Evolutionary conservation across 805 yeast genomes (phyloP).

Genomic region (Metschnikowia picachoensis): DNA sequence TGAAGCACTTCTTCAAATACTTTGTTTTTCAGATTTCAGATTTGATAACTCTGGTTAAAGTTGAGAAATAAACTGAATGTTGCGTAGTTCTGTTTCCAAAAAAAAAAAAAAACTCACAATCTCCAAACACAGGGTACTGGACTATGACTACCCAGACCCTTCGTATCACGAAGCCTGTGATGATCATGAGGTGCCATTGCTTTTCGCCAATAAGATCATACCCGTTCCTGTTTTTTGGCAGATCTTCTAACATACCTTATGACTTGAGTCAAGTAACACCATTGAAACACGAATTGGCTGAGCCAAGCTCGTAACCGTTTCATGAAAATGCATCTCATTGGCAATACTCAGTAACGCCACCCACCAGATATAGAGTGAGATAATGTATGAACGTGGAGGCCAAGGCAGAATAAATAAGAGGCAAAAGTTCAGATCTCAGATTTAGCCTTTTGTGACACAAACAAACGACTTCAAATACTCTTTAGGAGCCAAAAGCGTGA

Average conservation of each 20-base stretch:
- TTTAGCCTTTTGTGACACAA: conserved; percentile 44
- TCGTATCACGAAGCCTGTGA: conserved; percentile 54
- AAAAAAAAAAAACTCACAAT: conserved; percentile 24
- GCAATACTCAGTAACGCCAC: conserved; percentile 49
- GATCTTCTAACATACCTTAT: not conserved
- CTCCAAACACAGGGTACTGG: conserved; percentile 44
- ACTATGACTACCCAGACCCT: conserved; percentile 59
- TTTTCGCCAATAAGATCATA: conserved; percentile 66
- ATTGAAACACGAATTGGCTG: conserved; percentile 3
- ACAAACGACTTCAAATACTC: conserved; percentile 38
- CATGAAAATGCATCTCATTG: conserved; percentile 21
- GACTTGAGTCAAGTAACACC: not conserved
- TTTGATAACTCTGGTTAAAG: too few species aligned
- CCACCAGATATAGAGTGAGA: conserved; percentile 38
- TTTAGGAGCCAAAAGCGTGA: conserved; percentile 29
- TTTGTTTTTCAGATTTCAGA: too few species aligned
- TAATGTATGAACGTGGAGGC: conserved; percentile 28
- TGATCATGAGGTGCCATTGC: conserved; percentile 48
- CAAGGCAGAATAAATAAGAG: conserved; percentile 12
- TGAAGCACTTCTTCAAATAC: too few species aligned
- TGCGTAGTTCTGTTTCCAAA: conserved; percentile 15
- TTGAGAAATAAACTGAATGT: too few species aligned
- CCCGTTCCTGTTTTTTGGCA: conserved; percentile 30
- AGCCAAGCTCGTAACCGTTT: not conserved
- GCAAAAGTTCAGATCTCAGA: conserved; percentile 42